These are phyloP conservation scores for Leccinellum rugosiceps DNA, from an alignment of 768 basidiomycete genomes.

Conservation along the genomic window DNA sequence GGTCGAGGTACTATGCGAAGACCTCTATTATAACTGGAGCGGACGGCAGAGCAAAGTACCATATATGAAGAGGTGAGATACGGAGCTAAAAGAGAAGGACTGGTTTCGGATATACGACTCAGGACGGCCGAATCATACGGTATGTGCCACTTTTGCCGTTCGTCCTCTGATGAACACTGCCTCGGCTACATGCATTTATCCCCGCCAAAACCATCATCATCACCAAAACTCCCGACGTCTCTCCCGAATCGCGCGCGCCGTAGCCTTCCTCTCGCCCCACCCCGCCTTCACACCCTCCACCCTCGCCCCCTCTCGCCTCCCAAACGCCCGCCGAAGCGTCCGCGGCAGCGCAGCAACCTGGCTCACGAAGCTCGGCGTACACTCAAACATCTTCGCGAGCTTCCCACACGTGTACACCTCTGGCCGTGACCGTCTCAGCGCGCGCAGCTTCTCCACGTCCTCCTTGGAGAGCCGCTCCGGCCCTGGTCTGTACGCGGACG, in stretches of 20 bases:
- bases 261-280: conserved; percentile 71
- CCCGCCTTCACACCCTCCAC: conserved; percentile 46
- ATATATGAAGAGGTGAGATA: conserved; percentile 3
- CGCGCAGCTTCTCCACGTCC: conserved; percentile 52
- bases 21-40: background rate
- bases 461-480: conserved; percentile 48
- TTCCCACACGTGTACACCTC: conserved; percentile 54
- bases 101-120: background rate
- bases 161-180: no score
- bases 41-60: background rate
- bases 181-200: no score
- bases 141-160: no score
- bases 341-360: conserved; percentile 61
- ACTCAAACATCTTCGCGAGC: conserved; percentile 76
- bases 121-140: no score
- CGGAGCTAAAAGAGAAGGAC: background rate
- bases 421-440: conserved; percentile 58
- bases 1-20: background rate
- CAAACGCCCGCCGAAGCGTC: conserved; percentile 41
- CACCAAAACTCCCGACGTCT: conserved; percentile 76
- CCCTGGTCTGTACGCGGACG: conserved; percentile 32
- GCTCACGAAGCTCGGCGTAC: conserved; percentile 65
- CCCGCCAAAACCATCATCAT: no score
- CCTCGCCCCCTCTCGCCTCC: conserved; percentile 42
- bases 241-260: conserved; percentile 58